Base-by-base conservation (phyloP, 352 stramenopile genomes). In the Vaucheria bursata region DNA sequence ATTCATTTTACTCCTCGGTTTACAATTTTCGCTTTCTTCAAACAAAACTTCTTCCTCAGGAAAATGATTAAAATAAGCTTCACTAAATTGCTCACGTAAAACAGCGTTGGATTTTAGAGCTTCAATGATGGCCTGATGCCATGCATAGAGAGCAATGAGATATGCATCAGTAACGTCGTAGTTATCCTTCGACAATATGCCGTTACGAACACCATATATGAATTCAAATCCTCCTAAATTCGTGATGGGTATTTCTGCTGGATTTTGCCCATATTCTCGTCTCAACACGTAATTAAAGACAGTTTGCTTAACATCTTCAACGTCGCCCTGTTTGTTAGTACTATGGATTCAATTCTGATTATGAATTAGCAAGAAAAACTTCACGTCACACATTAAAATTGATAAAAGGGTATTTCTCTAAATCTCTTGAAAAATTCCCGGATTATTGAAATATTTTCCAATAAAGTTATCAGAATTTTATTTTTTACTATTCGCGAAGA, bases 81-180 rank as follows among this genome's bases (percentile, higher is more conserved):
- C 67, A 66, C 32, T 73, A 12, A 50, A 50, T 12, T 5, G 5
- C 5, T 12, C 64, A 8, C 67, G 18, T 5, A 73, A 5, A 1
- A 66, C 12, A 1, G 5, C 12, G n/a, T 39, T 8, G n/a, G 59
- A 68, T n/a, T 49, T 53, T 8, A 81, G 36, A 25, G 66, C 69
- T 59, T 36, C 12, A 32, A 74, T 67, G 5, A 81, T 6, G 35
- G 77, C 64, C 66, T 71, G 70, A 5, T 81, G 76, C 76, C 76
- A 81, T 25, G 76, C 39, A 39, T 81, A 81, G 1, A 59, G 33
- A 34, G 76, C 76, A n/a, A 81, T 67, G 7, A 81, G 76, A 29
- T 81, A 81, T 7, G 76, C 76, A 36, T 81, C 76, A 12, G 76
- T 81, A 5, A 81, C 66, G 29, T 81, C 76, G 18, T 52, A 81